Percentiles rank a stretch among this genome's conserved stretches.
phyloP scores from a whole-genome alignment of 306 rosid species.

The Dalbergia cochinchinensis region DNA sequence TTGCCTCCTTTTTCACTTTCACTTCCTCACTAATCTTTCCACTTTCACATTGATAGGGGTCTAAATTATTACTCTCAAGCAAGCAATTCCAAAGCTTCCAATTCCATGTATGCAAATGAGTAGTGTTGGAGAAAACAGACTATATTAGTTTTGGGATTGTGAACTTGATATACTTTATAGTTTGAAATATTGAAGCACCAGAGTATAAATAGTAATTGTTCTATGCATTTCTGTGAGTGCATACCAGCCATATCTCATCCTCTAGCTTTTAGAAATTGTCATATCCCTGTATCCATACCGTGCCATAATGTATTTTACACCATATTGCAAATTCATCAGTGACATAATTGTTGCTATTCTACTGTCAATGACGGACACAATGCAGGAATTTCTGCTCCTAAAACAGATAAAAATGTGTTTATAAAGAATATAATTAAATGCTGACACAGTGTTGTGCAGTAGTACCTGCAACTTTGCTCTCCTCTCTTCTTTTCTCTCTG shows the following conservation, averaged over 20 bases:
- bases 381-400: neutral
- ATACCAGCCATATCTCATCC: neutral
- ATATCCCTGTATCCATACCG: neutral
- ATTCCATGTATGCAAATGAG: neutral
- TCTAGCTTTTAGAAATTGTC: neutral
- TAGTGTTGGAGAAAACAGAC: neutral
- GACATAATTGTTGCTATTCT: neutral
- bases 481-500: slow-evolving; percentile 64
- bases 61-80: neutral
- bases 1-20: neutral
- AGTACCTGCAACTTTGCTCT: slow-evolving; percentile 66
- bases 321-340: neutral
- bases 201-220: neutral
- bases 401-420: neutral
- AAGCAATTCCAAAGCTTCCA: neutral
- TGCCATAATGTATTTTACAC: neutral
- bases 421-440: neutral
- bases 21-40: neutral
- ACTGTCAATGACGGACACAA: neutral
- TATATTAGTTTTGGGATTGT: neutral
- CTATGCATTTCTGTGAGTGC: neutral
- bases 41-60: neutral
- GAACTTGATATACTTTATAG: neutral
- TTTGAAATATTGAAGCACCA: neutral
- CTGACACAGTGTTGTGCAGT: no score